Conservation (phyloP, 108 stramenopile genomes). For the Cylindrotheca closterium region DNA sequence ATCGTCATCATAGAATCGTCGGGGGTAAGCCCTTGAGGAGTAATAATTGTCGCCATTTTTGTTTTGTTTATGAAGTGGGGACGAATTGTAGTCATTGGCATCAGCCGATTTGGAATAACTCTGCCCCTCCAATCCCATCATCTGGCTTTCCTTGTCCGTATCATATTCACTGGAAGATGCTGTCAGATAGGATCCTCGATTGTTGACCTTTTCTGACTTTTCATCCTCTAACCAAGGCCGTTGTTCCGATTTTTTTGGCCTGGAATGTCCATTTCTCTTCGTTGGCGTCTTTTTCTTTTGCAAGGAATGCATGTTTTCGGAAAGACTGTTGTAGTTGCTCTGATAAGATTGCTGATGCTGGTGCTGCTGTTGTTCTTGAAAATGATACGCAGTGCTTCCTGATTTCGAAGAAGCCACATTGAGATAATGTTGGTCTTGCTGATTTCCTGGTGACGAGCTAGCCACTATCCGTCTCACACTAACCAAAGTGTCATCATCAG, state of each 20-base stretch:
- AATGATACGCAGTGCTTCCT: too few relatives aligned
- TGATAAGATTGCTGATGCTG: conserved; percentile 4
- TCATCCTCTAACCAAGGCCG: conserved; percentile 20
- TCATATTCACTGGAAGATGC: conserved; percentile 37
- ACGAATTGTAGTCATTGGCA: conserved; percentile 21
- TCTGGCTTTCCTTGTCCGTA: conserved; percentile 26
- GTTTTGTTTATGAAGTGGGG: neutral
- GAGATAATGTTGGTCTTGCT: neutral
- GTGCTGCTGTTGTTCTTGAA: neutral
- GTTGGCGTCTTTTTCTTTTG: neutral
- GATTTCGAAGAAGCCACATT: neutral
- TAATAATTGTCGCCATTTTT: neutral
- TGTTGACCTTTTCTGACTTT: conserved; percentile 18
- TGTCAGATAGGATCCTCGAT: conserved; percentile 15
- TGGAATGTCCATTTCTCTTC: neutral
- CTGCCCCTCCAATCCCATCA: conserved; percentile 18
- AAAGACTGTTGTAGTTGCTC: conserved; percentile 1
- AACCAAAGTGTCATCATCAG: conserved; percentile 48
- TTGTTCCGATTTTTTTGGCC: too few relatives aligned
- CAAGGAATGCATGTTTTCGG: conserved; percentile 1
- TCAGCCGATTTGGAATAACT: conserved; percentile 14
- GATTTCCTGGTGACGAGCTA: neutral
- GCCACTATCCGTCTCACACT: conserved; percentile 45
- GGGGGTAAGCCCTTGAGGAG: neutral
- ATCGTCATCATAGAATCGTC: conserved; percentile 30